phyloP scores from a whole-genome alignment of 495 filamentous ascomycete genomes.

The Penicillium canescens region DNA sequence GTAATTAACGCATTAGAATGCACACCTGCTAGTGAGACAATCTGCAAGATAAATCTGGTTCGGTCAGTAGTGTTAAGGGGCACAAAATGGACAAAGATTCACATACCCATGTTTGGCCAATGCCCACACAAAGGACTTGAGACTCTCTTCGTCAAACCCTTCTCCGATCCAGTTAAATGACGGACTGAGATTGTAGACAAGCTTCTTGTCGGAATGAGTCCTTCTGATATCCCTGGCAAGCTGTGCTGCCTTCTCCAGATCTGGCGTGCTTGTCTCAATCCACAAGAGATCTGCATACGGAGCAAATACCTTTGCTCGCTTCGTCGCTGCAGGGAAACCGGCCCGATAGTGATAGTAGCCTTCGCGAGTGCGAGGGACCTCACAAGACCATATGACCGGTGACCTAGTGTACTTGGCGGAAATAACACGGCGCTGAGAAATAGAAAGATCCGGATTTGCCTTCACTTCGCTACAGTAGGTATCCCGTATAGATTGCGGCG shows the following conservation, averaged over 20 bases:
- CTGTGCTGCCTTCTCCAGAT: constrained; percentile 68
- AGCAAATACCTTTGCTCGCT: constrained; percentile 85
- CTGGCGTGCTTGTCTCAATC: constrained; percentile 92
- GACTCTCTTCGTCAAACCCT: constrained; percentile 75
- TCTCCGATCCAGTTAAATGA: constrained; percentile 99
- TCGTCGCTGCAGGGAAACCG: constrained; percentile 85
- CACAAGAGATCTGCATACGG: constrained; percentile 95
- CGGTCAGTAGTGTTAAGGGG: constrained; percentile 6
- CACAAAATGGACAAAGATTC: neutral
- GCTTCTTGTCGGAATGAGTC: constrained; percentile 69
- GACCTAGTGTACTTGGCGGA: constrained; percentile 61
- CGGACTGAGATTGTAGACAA: constrained; percentile 94
- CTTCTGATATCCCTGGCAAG: constrained; percentile 75
- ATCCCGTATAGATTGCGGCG: constrained; percentile 59
- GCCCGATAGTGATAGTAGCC: constrained; percentile 95
- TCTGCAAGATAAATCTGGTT: constrained; percentile 80
- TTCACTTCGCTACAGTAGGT: constrained; percentile 61
- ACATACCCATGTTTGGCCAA: constrained; percentile 77
- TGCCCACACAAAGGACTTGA: constrained; percentile 94
- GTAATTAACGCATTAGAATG: constrained; percentile 89
- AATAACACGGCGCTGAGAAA: constrained; percentile 71
- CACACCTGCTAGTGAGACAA: constrained; percentile 87
- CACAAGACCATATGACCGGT: constrained; percentile 82
- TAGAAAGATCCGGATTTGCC: constrained; percentile 66
- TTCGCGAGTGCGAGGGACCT: constrained; percentile 89